Base-by-base conservation (phyloP, 352 stramenopile species). In the Phytopythium kandeliae region DNA sequence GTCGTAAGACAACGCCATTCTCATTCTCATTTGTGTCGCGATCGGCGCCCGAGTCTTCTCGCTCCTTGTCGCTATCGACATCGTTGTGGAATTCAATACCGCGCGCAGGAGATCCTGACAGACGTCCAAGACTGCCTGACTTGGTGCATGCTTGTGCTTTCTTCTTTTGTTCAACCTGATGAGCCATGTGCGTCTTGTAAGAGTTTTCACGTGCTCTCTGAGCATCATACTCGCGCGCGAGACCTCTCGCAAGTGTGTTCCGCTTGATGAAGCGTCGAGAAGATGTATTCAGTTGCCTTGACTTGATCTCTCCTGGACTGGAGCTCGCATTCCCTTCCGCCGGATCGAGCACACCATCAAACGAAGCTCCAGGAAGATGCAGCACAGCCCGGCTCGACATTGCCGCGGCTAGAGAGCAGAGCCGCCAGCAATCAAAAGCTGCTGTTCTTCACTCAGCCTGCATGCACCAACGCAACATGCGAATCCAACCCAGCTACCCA, bases 181-280 rank as follows among this genome's bases (percentile, higher is more conserved):
- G 62, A 19, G 58, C 44, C 19, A 69, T 37, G 26, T 61, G 54
- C 13, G 55, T 12, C 30, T 71, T 69, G 26, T 55, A 60, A 5
- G 24, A 35, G 26, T 62, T 58, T 42, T 74, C 54, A 31, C 56
- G 55, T 15, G 42, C 26, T 60, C 65, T 74, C 28, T 69, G 61
- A 15, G 65, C 64, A n/a, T 42, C 58, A 44, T 74, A 71, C 24
- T 65, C 45, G 26, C 40, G 60, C 16, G 58, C 58, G 25, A 72
- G 52, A 2, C 64, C 67, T 55, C 62, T 52, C 16, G 67, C 67
- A 25, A 74, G 47, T 11, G 47, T 17, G 24, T 35, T 44, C 24
- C 35, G 33, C 34, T 44, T 42, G 11, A 53, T 12, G 24, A n/a
- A 10, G 13, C 34, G 47, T 15, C 47, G 33, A 10, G 34, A 2